Evolutionary conservation across 2,329 filamentous ascomycete species (phyloP).

Genomic region (Cercospora zeae-maydis): DNA sequence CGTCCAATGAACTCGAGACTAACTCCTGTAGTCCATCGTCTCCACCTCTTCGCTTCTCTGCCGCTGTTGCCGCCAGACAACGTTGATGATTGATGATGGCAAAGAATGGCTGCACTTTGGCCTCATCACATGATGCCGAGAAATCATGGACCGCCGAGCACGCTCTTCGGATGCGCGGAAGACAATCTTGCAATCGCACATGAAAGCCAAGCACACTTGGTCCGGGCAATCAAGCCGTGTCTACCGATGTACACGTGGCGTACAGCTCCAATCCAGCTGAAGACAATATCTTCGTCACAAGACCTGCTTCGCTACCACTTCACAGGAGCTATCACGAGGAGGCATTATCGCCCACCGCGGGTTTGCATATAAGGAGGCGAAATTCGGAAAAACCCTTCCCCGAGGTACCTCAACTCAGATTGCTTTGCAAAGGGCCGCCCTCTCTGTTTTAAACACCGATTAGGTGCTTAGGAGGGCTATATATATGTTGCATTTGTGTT

Average conservation of each 20-base stretch:
- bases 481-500: too few species aligned
- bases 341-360: too few species aligned
- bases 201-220: background rate
- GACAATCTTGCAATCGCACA: background rate
- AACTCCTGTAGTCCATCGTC: too few species aligned
- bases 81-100: too few species aligned
- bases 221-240: background rate
- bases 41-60: background rate
- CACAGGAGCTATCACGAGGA: background rate
- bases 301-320: background rate
- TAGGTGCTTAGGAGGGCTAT: too few species aligned
- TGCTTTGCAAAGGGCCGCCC: too few species aligned
- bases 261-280: background rate
- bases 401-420: too few species aligned
- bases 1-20: constrained; percentile 1
- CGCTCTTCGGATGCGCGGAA: background rate
- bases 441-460: too few species aligned
- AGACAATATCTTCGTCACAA: background rate
- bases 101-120: background rate
- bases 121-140: background rate
- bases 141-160: background rate
- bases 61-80: background rate
- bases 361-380: too few species aligned
- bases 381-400: background rate
- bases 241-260: background rate